Base-by-base conservation (phyloP, 177 flowering plant species). In the Telopea speciosissima region DNA sequence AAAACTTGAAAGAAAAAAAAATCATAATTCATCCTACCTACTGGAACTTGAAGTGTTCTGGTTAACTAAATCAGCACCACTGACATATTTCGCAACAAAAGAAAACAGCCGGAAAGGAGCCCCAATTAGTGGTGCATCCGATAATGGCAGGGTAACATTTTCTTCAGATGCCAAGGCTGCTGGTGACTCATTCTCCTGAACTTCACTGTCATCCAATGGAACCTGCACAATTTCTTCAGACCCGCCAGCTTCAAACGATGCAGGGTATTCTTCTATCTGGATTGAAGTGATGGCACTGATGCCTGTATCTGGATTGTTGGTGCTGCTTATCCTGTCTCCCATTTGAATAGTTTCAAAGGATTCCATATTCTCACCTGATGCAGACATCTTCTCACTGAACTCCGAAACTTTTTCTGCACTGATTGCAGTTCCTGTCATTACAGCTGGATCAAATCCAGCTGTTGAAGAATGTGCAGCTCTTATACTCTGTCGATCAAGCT, bases 101-200 rank as follows among this genome's bases (percentile, higher is more conserved):
- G 97, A 91, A 33, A 93, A 80, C 5, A 95, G 76, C 73, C 99
- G 83, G 73, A 90, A 91, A 16, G 99, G 99, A 70, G 99, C 97
- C 70, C 99, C 99, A 33, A 89, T 87, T 31, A 93, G 76, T 19
- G 97, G 98, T 68, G 99, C 93, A 79, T 89, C 97, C 5, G 88
- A n/a, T 25, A 93, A 75, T 6, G 92, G 87, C 52, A 90, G 85
- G 45, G 68, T 75, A 2, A 17, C 70, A 25, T 74, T 67, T 44
- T 79, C 82, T 28, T 74, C 80, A 33, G 49, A 66, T 23, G 69
- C 73, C 7, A 67, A 67, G 60, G 24, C 74, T 31, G 70, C 75
- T 31, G 70, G 83, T 26, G 73, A 58, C 69, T 79, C 84, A 13
- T 76, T 22, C 64, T 80, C 87, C 54, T 17, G 70, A n/a, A 61